phyloP scores from a whole-genome alignment of 2,329 filamentous ascomycete genomes.

The Sporothrix variecibatus region DNA sequence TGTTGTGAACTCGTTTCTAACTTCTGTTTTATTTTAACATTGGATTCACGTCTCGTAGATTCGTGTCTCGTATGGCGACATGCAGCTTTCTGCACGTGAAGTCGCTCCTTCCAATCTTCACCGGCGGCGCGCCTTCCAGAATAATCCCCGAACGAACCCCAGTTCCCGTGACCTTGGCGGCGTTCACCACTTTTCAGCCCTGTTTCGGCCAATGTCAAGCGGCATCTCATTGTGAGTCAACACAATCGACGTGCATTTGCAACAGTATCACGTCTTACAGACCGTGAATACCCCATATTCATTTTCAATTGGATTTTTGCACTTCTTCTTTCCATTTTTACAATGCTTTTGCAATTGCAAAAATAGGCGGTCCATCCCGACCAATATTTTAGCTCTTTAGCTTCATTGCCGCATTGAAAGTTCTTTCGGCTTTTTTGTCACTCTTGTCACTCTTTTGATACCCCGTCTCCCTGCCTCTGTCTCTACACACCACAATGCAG shows the following conservation, averaged over 20 bases:
- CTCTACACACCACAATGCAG: not conserved
- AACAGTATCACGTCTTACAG: not conserved
- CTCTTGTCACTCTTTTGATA: not conserved
- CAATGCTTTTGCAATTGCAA: slow-evolving; percentile 4
- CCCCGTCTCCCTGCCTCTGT: not conserved
- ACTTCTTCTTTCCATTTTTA: not conserved
- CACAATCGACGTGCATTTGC: not conserved
- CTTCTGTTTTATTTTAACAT: not conserved
- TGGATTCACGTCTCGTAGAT: not conserved
- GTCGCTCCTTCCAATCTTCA: not conserved
- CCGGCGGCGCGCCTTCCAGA: not conserved
- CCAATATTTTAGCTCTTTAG: not conserved
- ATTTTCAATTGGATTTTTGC: not conserved
- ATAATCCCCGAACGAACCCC: not conserved
- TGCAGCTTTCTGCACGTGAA: not conserved
- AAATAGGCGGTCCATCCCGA: not conserved
- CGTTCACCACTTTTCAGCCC: not conserved
- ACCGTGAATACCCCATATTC: not conserved
- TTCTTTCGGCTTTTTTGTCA: not conserved
- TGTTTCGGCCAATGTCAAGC: not conserved
- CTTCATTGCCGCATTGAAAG: not conserved
- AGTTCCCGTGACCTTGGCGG: slow-evolving; percentile 5
- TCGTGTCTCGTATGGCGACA: not conserved
- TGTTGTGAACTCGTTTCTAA: no score
- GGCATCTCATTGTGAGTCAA: not conserved